These are phyloP conservation scores for Russula earlei DNA, from an alignment of 768 basidiomycete genomes.

Conservation along the genomic window DNA sequence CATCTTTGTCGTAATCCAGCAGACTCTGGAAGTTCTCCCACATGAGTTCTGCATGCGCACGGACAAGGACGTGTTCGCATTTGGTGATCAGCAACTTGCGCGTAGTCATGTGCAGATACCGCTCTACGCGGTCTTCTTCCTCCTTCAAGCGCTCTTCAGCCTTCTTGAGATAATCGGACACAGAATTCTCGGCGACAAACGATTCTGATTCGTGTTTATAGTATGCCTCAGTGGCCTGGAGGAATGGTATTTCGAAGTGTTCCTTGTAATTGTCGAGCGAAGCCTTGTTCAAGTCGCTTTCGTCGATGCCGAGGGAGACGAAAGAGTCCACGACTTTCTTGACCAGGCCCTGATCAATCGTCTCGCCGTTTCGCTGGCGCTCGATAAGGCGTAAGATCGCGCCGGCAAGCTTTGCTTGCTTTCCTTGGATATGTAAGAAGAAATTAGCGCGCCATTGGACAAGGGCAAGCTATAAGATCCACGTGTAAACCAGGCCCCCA, in stretches of 20 bases:
- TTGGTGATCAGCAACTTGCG: conserved; percentile 68
- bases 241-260: conserved; percentile 84
- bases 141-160: conserved; percentile 88
- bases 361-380: conserved; percentile 87
- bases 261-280: conserved; percentile 91
- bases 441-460: conserved; percentile 94
- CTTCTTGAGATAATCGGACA: conserved; percentile 92
- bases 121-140: conserved; percentile 91
- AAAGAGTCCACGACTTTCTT: conserved; percentile 95
- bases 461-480: conserved; percentile 60
- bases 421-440: conserved; percentile 80
- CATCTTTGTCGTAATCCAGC: conserved; percentile 89
- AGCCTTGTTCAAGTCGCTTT: conserved; percentile 82
- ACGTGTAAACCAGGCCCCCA: neutral
- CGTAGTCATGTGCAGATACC: conserved; percentile 85
- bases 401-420: conserved; percentile 70
- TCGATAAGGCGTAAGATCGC: conserved; percentile 88
- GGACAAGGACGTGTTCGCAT: conserved; percentile 90
- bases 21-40: conserved; percentile 88
- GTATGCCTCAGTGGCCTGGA: conserved; percentile 80
- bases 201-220: conserved; percentile 88
- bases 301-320: conserved; percentile 90
- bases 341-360: conserved; percentile 84
- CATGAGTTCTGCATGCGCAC: conserved; percentile 75
- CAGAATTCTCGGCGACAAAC: conserved; percentile 80